phyloP scores from a whole-genome alignment of 345 rosid genomes.

The Syzygium jambos region DNA sequence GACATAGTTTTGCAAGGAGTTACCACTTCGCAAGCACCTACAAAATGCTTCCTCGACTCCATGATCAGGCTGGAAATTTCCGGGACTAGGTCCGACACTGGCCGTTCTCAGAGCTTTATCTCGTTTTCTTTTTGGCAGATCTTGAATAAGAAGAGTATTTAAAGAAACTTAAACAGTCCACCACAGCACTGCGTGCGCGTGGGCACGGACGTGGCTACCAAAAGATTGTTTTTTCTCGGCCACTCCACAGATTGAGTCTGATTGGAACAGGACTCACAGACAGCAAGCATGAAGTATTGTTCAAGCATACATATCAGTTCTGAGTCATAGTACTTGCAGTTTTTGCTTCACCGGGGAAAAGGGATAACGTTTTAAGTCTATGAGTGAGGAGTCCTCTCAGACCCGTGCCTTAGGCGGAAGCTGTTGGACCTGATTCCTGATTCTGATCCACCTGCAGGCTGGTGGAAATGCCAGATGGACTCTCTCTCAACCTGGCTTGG shows the following conservation, averaged over 20 bases:
- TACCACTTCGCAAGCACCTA: not conserved
- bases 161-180: conserved; percentile 18
- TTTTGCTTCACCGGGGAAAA: conserved; percentile 19
- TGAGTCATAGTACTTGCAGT: conserved; percentile 24
- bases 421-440: conserved; percentile 30
- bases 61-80: not conserved
- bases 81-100: not conserved
- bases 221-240: conserved; percentile 19
- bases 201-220: conserved; percentile 17
- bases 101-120: not conserved
- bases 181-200: conserved; percentile 8
- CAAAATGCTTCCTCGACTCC: not conserved
- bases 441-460: conserved; percentile 42
- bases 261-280: conserved; percentile 4
- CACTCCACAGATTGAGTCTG: conserved; percentile 30
- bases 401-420: conserved; percentile 72
- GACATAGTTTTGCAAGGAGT: not conserved
- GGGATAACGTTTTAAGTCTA: conserved; percentile 12
- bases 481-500: conserved; percentile 62
- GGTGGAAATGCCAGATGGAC: conserved; percentile 47
- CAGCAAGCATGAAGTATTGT: conserved; percentile 34
- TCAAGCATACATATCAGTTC: conserved; percentile 49
- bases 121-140: not conserved
- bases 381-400: conserved; percentile 50
- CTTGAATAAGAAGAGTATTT: not conserved